Evolutionary conservation across 768 basidiomycete species (phyloP), one percentile per base, ranked within the genome.

Genomic region (Nevesoporus exiguus): DNA sequence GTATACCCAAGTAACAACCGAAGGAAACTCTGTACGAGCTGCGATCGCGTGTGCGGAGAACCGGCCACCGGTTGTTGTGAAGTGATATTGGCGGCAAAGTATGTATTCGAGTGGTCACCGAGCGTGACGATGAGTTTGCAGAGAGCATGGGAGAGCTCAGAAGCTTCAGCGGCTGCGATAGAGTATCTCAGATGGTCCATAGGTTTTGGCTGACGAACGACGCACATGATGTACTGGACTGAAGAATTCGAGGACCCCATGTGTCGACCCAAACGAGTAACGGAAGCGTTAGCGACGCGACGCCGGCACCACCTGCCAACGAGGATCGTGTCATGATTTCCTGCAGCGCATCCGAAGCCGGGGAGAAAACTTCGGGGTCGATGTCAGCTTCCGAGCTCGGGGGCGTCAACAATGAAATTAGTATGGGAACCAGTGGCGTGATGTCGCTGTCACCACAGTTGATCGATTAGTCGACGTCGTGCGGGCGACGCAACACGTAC

Each of bases 41-140:
- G 76, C 0, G 73, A 75, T 53, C 76, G 75, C 1, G 77, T 75
- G 41, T 73, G 73, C 5, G 61, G 58, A 30, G 55, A 65, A n/a
- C 73, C 69, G 1, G 67, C 57, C 1, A 80, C 76, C 0, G 66
- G 68, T 1, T 65, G 59, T 5, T 73, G 62, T 0, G 82, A 81
- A 1, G 83, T 76, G 50, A 95, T 80, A 60, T 88, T 80, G 7
- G 77, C 63, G 6, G 91, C 88, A 50, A 94, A 75, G 71, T 90
- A 94, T 14, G 78, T 72, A 1, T 86, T 82, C 2, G 92, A 94
- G 68, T 95, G 93, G 57, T 97, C 93, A 0, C 93, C 89, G 1
- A 96, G 70, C 0, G 89, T 88, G 0, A 81, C 81, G 6, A 96
- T 74, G 14, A 97, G 78, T 66, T 91, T 91, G 73, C 88, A 91